Evolutionary conservation across 1,284 basidiomycete species (phyloP).

Genomic region (Melanopsichium pennsylvanicum): DNA sequence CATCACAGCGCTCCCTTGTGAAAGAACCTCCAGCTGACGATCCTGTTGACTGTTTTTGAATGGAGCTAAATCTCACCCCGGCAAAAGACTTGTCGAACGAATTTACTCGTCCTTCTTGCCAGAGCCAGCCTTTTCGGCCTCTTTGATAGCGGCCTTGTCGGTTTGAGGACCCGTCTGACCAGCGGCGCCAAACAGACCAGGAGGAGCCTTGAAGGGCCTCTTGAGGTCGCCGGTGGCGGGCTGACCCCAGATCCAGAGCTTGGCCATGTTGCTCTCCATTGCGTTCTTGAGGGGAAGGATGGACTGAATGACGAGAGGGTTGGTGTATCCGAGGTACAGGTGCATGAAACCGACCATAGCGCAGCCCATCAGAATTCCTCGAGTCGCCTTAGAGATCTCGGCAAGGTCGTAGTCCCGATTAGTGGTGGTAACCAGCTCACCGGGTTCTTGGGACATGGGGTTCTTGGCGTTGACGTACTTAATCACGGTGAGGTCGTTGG

Average conservation of each 20-base stretch:
- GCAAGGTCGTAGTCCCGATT: constrained; percentile 90
- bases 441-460: constrained; percentile 73
- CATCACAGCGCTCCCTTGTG: too few relatives aligned
- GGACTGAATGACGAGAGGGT: constrained; percentile 65
- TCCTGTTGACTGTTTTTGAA: too few relatives aligned
- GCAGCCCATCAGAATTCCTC: constrained; percentile 67
- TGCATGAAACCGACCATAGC: constrained; percentile 66
- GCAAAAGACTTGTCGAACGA: background rate
- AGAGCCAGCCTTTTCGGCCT: constrained; percentile 80
- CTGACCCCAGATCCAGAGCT: constrained; percentile 63
- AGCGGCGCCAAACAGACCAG: constrained; percentile 74
- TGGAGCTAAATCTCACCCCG: too few relatives aligned
- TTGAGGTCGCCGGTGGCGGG: constrained; percentile 83
- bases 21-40: too few relatives aligned
- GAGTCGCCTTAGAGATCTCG: constrained; percentile 84
- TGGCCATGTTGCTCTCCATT: constrained; percentile 64
- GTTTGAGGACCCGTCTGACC: constrained; percentile 71
- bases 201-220: constrained; percentile 83
- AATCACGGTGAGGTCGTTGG: constrained; percentile 93
- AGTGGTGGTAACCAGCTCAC: constrained; percentile 87
- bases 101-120: constrained; percentile 78
- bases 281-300: constrained; percentile 65
- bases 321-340: constrained; percentile 65
- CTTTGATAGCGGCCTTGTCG: constrained; percentile 83
- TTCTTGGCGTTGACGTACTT: constrained; percentile 76